Percentiles rank a stretch among this genome's conserved stretches.
These are phyloP conservation scores for Chrysoporthe puriensis DNA, from an alignment of 2,329 filamentous ascomycete genomes.

Conservation along the genomic window DNA sequence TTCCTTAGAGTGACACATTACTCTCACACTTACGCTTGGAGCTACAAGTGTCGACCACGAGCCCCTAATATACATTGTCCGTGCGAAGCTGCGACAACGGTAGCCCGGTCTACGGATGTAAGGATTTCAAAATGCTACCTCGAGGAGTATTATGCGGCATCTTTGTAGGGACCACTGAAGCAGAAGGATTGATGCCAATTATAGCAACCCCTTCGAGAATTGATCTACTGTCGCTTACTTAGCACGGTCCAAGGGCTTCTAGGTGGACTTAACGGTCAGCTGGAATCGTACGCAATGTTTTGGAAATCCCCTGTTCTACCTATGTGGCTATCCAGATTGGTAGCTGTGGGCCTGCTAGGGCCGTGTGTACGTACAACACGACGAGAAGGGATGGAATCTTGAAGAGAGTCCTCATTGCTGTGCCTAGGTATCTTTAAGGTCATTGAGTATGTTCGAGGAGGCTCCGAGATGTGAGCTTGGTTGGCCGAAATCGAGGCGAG, in stretches of 20 bases:
- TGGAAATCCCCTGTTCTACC: no score
- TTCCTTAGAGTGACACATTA: not conserved
- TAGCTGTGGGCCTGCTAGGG: no score
- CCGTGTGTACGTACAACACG: no score
- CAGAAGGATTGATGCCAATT: not conserved
- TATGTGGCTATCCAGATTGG: no score
- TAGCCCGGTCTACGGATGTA: not conserved
- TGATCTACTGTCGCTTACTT: not conserved
- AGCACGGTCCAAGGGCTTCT: not conserved
- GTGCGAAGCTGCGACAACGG: not conserved
- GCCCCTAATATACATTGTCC: not conserved
- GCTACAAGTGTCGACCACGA: not conserved
- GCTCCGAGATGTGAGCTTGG: not conserved
- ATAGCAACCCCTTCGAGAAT: not conserved
- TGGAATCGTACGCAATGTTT: not conserved
- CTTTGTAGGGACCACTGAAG: not conserved
- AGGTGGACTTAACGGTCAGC: not conserved
- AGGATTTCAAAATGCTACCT: not conserved
- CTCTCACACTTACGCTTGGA: not conserved
- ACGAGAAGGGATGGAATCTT: no score
- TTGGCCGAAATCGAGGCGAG: not conserved
- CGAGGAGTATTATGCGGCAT: not conserved
- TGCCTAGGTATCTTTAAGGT: no score
- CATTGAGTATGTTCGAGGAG: not conserved
- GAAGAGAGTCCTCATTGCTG: no score